Evolutionary conservation across 1,139 yeast species (phyloP).

Genomic region (Candida sojae): DNA sequence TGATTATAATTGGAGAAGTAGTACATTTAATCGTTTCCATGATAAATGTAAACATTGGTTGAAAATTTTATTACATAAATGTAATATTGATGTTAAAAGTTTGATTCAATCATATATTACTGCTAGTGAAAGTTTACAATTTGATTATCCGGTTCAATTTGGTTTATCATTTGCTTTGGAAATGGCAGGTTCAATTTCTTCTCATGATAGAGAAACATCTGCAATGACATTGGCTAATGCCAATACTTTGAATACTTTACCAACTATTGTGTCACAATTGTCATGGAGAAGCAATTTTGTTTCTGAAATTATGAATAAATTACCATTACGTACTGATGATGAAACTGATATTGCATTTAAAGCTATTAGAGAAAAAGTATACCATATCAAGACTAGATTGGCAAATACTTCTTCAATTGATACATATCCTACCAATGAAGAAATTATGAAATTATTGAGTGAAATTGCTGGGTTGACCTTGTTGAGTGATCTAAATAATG

Average conservation of each 20-base stretch:
- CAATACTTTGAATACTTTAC: slow-evolving; percentile 55
- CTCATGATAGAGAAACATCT: slow-evolving; percentile 61
- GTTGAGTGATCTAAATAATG: slow-evolving; percentile 45
- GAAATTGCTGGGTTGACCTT: slow-evolving; percentile 51
- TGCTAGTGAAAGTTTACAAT: slow-evolving; percentile 35
- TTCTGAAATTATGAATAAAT: slow-evolving; percentile 39
- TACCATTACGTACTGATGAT: slow-evolving; percentile 32
- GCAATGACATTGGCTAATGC: slow-evolving; percentile 28
- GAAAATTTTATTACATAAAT: slow-evolving; percentile 48
- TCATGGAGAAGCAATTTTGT: slow-evolving; percentile 66
- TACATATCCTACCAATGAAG: slow-evolving; percentile 18
- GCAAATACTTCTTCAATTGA: background rate
- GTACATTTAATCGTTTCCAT: slow-evolving; percentile 63
- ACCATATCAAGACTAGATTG: slow-evolving; percentile 15
- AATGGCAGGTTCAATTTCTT: slow-evolving; percentile 73
- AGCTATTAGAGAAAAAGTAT: slow-evolving; percentile 25
- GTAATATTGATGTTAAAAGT: slow-evolving; percentile 75
- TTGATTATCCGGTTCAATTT: slow-evolving; percentile 51
- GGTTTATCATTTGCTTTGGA: slow-evolving; percentile 91
- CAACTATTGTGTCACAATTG: slow-evolving; percentile 76
- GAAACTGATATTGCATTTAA: slow-evolving; percentile 25
- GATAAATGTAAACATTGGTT: slow-evolving; percentile 71
- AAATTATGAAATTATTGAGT: slow-evolving; percentile 48
- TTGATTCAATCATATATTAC: slow-evolving; percentile 74
- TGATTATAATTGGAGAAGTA: slow-evolving; percentile 73